Percentiles rank a stretch among this genome's conserved stretches.
Evolutionary conservation across 176 grass and related monocot species (phyloP).

Genomic region (Calamus simplicifolius): DNA sequence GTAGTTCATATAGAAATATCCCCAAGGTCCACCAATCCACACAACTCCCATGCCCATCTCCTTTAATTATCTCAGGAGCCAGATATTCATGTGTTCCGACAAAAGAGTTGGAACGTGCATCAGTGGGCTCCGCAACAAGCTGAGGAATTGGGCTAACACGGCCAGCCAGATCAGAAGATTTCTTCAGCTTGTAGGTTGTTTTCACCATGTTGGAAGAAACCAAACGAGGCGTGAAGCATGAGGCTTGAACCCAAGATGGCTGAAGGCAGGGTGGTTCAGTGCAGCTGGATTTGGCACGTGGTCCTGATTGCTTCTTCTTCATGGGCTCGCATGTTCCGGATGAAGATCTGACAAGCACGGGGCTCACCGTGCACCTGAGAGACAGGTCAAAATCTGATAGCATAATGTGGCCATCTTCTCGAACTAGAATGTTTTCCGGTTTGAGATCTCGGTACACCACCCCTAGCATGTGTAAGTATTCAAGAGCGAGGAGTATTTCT

Average conservation of each 20-base stretch:
- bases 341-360: slow-evolving; percentile 45
- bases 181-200: slow-evolving; percentile 9
- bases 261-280: slow-evolving; percentile 53
- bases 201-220: slow-evolving; percentile 13
- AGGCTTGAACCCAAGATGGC: slow-evolving; percentile 57
- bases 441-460: slow-evolving; percentile 77
- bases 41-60: slow-evolving; percentile 16
- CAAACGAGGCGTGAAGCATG: slow-evolving; percentile 56
- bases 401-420: slow-evolving; percentile 78
- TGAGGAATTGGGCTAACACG: slow-evolving; percentile 1
- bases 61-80: slow-evolving; percentile 14
- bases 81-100: slow-evolving; percentile 13
- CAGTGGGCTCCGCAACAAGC: slow-evolving; percentile 11
- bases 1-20: slow-evolving; percentile 10
- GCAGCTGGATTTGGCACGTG: slow-evolving; percentile 65
- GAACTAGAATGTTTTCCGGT: slow-evolving; percentile 69
- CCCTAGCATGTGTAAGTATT: slow-evolving; percentile 78
- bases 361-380: slow-evolving; percentile 56
- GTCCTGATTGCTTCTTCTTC: slow-evolving; percentile 47
- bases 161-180: neutral
- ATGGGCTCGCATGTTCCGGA: slow-evolving; percentile 36
- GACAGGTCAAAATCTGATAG: slow-evolving; percentile 71
- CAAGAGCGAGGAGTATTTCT: slow-evolving; percentile 69
- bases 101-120: slow-evolving; percentile 14
- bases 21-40: slow-evolving; percentile 22